Evolutionary conservation across 768 basidiomycete genomes (phyloP), one percentile per base, ranked within the genome.

Genomic region (Boletus rubropictus): DNA sequence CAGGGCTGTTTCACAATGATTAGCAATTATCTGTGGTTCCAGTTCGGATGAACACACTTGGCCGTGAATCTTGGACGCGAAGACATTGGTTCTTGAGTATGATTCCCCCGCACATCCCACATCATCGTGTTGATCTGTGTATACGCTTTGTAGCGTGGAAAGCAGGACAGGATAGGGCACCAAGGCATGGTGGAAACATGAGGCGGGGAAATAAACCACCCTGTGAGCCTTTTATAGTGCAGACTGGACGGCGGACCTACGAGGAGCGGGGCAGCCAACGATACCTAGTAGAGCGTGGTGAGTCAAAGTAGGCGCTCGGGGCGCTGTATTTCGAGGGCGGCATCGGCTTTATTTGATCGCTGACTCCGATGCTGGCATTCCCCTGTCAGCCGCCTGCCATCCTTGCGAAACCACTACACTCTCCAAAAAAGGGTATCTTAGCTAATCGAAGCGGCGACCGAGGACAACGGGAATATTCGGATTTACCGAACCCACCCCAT

Each of bases 131-230:
- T 64, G n/a, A 66, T 48, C 34, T 68, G 60, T 6, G 59, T 68
- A 21, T 68, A 68, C 36, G 64, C 50, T 36, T 56, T 68, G 5
- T 66, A 64, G 53, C 62, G 66, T 10, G 64, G 66, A 38, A 66
- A 68, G 42, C 48, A 62, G 3, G 62, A 55, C 25, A 68, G 46
- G 36, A 57, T 14, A 17, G 66, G 62, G 49, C 64, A 66, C 50
- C 64, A 52, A 44, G 66, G 50, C 64, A 66, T 66, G 51, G 29
- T 28, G 52, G 32, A 40, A 44, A 44, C 48, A 41, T 47, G 22
- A 43, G 42, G 52, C 48, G 10, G 37, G 34, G 51, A 17, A 38
- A 39, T 21, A 18, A 9, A 39, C 48, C 20, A 10, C 21, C 45
- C 39, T 1, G 33, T 25, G 31, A 37, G 27, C 20, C 43, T 54